Base-by-base conservation (phyloP, 1,139 yeast species). In the Kodamaea alishanica region DNA sequence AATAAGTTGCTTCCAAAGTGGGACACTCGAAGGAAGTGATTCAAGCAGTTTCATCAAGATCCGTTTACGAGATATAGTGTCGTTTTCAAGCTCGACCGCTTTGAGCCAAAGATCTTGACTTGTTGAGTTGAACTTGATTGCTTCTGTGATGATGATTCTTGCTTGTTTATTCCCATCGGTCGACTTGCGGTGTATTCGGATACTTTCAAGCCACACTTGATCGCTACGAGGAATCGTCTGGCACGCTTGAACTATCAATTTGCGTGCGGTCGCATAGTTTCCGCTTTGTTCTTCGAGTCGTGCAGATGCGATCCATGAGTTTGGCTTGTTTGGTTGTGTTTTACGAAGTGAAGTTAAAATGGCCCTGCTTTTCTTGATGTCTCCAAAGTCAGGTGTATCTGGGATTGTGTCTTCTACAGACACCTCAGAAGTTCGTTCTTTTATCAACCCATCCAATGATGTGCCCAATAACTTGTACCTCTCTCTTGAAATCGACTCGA, bases 251-350 rank as follows among this genome's bases (percentile, higher is more conserved):
- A 69, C 70, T 5, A 89, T 81, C 8, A 84, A 49, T 28, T 63
- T 62, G 43, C 75, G 73, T 0, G 98, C 97, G 23, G 63, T 62
- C 5, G 63, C 64, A 42, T 67, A 67, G 39, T 79, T 79, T 30
- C 71, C 70, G 1, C 82, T 84, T 37, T 74, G 76, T 45, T 80
- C 84, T 55, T 92, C 97, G 8, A 89, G 58, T 35, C 89, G 63
- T 0, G 96, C 95, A 28, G 90, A 78, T 0, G 95, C 88, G 24
- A 92, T 85, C 96, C 97, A 92, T 8, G 88, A 87, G 36, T 77
- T 76, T 0, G 95, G 75, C 42, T 81, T 83, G 33, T 67, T 61
- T 0, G 97, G 96, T 50, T 86, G 84, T 0, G 89, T 67, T 47
- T 76, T 79, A 26, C 94, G 70, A 42, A 86, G 72, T 2, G 94